Evolutionary conservation across 2,329 filamentous ascomycete species (phyloP), one percentile per base, ranked within the genome.

Genomic region (Calonectria montana): DNA sequence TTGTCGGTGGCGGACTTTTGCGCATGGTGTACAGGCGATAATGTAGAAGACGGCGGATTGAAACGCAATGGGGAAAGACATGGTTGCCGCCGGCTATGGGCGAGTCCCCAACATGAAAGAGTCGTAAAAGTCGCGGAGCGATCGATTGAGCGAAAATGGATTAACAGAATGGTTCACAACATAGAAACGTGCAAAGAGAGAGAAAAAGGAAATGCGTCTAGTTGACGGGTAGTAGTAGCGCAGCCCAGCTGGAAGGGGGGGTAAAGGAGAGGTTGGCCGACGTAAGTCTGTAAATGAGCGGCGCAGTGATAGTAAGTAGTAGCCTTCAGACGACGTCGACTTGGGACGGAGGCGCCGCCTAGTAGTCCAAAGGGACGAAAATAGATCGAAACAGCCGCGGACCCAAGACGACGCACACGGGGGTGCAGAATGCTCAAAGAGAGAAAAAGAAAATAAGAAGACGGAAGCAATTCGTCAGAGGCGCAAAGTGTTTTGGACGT

Each of bases 31-130:
- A 81, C 94, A 96, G 68, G 93, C 93, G 71, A 93, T 85, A 76
- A 94, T 88, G 86, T 94, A 95, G 87, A 95, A 96, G 81, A 94
- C 85, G 75, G 92, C 93, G 65, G 93, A 95, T 83, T 94, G 94
- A 37, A 94, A 86, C 78, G 90, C 91, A 72, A 90, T 87, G 69
- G 86, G 84, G 74, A 92, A 81, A 73, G 84, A 86, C 85, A 86
- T 86, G 80, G 73, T 76, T 67, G 77, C 69, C 65, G 73, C 65
- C 69, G 76, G 70, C 69, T 72, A 70, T 75, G 47, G 65, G 65
- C 73, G 67, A 29, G 21, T 61, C 71, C 74, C 57, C 65, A 70
- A 73, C 77, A 79, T 79, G 74, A 74, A 62, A 57, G 53, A 37
- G 53, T 57, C 53, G 53, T 57, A 37, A 57, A 21, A 10, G 31